Conservation (phyloP, 768 basidiomycete species). For the Sarcomyxa edulis region DNA sequence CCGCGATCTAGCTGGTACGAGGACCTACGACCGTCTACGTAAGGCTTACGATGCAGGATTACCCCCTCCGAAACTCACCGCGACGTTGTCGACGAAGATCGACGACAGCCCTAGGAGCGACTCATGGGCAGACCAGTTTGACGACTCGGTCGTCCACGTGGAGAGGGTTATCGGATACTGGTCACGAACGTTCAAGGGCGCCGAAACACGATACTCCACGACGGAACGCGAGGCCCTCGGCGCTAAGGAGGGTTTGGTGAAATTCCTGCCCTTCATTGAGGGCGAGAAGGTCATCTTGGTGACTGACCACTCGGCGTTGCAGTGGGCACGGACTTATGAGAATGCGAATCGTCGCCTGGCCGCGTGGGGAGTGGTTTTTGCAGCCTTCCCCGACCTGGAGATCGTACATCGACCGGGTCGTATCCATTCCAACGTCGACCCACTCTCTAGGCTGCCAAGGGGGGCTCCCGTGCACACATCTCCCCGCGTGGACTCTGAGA, state of each 20-base stretch:
- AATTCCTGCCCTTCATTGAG: no score
- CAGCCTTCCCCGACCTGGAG: no score
- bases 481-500: not conserved
- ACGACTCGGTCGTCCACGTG: conserved; percentile 20
- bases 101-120: conserved; percentile 10
- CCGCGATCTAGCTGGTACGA: conserved; percentile 21
- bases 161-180: no score
- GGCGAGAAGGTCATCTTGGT: conserved; percentile 21
- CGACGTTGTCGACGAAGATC: conserved; percentile 10
- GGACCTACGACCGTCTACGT: conserved; percentile 15
- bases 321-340: no score
- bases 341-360: no score
- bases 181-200: conserved; percentile 18
- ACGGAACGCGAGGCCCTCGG: no score
- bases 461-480: not conserved
- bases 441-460: conserved; percentile 9
- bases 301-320: no score
- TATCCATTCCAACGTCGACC: conserved; percentile 27
- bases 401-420: no score
- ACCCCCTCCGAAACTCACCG: conserved; percentile 16
- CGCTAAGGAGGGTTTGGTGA: no score
- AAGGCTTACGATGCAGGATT: conserved; percentile 14
- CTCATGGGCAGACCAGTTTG: conserved; percentile 14
- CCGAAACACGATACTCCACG: no score
- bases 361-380: no score